Base-by-base conservation (phyloP, 2,329 filamentous ascomycete genomes). In the Colletotrichum orbiculare region DNA sequence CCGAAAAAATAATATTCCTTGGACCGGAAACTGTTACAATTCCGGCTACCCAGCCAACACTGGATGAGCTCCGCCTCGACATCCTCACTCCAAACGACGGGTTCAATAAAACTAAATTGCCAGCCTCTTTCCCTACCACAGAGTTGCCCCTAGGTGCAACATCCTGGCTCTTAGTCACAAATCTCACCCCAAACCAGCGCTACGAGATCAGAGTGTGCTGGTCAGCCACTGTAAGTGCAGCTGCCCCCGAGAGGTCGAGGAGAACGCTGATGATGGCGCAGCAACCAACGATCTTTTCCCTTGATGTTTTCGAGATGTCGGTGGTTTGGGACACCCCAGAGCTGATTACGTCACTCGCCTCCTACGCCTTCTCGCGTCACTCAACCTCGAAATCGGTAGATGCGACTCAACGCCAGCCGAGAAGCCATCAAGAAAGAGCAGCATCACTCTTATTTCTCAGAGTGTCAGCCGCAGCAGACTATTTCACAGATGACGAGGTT, bases 181-280 rank as follows among this genome's bases (percentile, higher is more conserved):
- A 84, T 39, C 82, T 99, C 59, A 83, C 79, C n/a, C 85, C 87
- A 41, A 87, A 88, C 10, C 90, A 91, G 73, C 87, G 94, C 69
- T 97, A 98, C 82, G 96, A 99, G 81, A 86, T 97, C 53, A 89
- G 96, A 59, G 84, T 97, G 65, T 98, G 95, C 80, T 99, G 95
- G 94, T 85, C 93, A 66, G 96, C 96, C 45, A 96, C 91, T 66
- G 95, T 97, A 85, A 78, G 91, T 84, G 38, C 47, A 35, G 50
- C 61, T 42, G 46, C 49, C 9, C 9, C 39, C 43, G 41, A 66
- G 11, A 46, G 38, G 49, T 39, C 53, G 25, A 35, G 6, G 45
- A 10, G 46, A 13, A 39, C 60, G 60, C 67, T 54, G 67, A 59
- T 64, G 39, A 64, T 59, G 43, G 39, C 11, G 63, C 55, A 97